Percentiles rank a stretch among this genome's conserved stretches.
phyloP scores from a whole-genome alignment of 2,329 filamentous ascomycete genomes.

The Aureobasidium sp. region DNA sequence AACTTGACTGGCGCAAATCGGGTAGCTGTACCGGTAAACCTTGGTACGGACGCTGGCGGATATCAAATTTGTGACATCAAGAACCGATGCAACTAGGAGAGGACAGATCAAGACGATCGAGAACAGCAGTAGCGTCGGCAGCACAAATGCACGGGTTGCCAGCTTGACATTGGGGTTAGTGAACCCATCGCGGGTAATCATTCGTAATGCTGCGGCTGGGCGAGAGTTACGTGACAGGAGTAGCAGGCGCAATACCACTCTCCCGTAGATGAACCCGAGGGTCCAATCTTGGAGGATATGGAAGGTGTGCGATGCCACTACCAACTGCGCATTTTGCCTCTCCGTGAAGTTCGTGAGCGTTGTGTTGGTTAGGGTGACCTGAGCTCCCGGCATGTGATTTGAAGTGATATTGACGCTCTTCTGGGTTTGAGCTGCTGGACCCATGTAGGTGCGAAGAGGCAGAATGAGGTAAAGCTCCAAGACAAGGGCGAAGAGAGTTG shows the following conservation, averaged over 20 bases:
- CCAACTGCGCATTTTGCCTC: background rate
- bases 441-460: slow-evolving; percentile 71
- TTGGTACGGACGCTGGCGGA: slow-evolving; percentile 15
- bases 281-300: slow-evolving; percentile 93
- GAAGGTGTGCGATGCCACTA: slow-evolving; percentile 51
- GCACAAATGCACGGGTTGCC: slow-evolving; percentile 76
- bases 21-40: slow-evolving; percentile 65
- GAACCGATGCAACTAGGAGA: slow-evolving; percentile 45
- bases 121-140: slow-evolving; percentile 61
- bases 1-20: slow-evolving; percentile 43
- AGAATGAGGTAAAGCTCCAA: slow-evolving; percentile 85
- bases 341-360: background rate
- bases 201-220: slow-evolving; percentile 64
- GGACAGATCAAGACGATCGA: slow-evolving; percentile 56
- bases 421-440: background rate
- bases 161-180: slow-evolving; percentile 68
- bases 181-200: slow-evolving; percentile 63
- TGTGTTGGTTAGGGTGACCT: background rate
- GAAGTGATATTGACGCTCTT: background rate
- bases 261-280: slow-evolving; percentile 80
- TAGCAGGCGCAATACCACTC: slow-evolving; percentile 63
- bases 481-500: slow-evolving; percentile 67
- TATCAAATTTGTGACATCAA: slow-evolving; percentile 7
- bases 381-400: slow-evolving; percentile 15
- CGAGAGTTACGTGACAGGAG: slow-evolving; percentile 60